A percentile compares a stretch with the other conserved stretches of the same genome.
Evolutionary conservation across 1,139 yeast genomes (phyloP).

Genomic region (Kodamaea alishanica): DNA sequence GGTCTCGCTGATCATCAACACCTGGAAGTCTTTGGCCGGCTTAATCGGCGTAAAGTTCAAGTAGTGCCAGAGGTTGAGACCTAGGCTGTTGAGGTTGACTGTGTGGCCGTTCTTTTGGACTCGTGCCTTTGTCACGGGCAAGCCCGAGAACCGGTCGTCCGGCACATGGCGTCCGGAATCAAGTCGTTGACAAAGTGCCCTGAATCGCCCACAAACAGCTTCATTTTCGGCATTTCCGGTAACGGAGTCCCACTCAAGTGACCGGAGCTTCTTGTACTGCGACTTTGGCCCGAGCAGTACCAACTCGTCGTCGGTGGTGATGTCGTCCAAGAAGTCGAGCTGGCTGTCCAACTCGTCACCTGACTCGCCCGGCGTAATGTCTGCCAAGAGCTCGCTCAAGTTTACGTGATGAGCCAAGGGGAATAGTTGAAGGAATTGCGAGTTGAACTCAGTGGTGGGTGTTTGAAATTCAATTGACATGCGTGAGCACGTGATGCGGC

Average conservation of each 20-base stretch:
- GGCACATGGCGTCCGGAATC: background rate
- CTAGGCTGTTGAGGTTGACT: conserved; percentile 35
- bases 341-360: conserved; percentile 30
- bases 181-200: conserved; percentile 7
- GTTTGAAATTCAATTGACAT: conserved; percentile 7
- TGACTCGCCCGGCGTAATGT: conserved; percentile 15
- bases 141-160: conserved; percentile 22
- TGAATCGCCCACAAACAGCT: conserved; percentile 4
- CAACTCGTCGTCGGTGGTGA: conserved; percentile 29
- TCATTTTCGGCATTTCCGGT: conserved; percentile 17
- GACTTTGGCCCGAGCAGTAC: conserved; percentile 24
- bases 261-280: conserved; percentile 24
- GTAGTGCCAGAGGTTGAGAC: conserved; percentile 51
- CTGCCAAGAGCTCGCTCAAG: conserved; percentile 32
- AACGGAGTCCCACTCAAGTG: conserved; percentile 39
- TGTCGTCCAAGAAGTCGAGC: conserved; percentile 38
- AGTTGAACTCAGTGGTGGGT: conserved; percentile 15
- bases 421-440: conserved; percentile 23
- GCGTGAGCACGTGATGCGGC: background rate
- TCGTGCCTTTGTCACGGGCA: conserved; percentile 26
- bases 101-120: conserved; percentile 29
- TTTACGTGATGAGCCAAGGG: conserved; percentile 34
- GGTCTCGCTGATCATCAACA: conserved; percentile 45
- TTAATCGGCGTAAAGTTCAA: conserved; percentile 53
- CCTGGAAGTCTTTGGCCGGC: conserved; percentile 49